Conservation (phyloP, 2,329 filamentous ascomycete genomes). For the Byssothecium circinans region DNA sequence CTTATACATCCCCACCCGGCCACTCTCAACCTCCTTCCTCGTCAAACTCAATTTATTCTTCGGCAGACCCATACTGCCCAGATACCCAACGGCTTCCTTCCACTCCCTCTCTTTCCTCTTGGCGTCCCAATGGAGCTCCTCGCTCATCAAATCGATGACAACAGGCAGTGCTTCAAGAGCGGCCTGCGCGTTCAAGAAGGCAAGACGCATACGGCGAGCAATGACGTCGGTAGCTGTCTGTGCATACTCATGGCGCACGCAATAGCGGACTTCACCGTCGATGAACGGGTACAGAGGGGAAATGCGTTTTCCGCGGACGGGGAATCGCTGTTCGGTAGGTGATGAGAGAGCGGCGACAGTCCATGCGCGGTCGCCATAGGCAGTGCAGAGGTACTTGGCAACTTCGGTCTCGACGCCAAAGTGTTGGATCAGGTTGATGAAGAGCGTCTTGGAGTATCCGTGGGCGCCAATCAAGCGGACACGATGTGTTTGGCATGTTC, state of each 20-base stretch:
- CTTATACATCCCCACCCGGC: constrained; percentile 46
- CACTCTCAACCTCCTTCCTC: constrained; percentile 61
- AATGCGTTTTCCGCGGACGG: constrained; percentile 78
- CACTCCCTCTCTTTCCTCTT: constrained; percentile 77
- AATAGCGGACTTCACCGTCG: constrained; percentile 88
- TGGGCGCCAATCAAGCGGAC: constrained; percentile 82
- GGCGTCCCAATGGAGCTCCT: constrained; percentile 77
- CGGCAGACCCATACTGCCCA: constrained; percentile 64
- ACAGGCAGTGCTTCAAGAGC: constrained; percentile 81
- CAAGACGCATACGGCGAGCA: constrained; percentile 78
- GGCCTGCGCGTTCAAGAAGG: constrained; percentile 90
- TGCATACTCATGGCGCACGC: constrained; percentile 85
- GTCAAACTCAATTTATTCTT: constrained; percentile 59
- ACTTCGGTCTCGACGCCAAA: constrained; percentile 91
- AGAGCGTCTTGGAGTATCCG: constrained; percentile 85
- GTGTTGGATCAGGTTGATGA: constrained; percentile 93
- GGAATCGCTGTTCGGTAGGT: constrained; percentile 77
- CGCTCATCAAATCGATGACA: constrained; percentile 86
- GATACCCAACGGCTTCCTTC: constrained; percentile 66
- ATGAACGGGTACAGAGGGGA: constrained; percentile 84
- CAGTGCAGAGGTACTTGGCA: constrained; percentile 81
- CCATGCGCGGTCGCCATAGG: constrained; percentile 93
- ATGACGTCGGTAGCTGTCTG: constrained; percentile 88
- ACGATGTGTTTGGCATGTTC: constrained; percentile 79
- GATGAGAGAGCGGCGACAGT: constrained; percentile 79